Evolutionary conservation across 805 yeast genomes (phyloP).

Genomic region (Metschnikowia lunata): DNA sequence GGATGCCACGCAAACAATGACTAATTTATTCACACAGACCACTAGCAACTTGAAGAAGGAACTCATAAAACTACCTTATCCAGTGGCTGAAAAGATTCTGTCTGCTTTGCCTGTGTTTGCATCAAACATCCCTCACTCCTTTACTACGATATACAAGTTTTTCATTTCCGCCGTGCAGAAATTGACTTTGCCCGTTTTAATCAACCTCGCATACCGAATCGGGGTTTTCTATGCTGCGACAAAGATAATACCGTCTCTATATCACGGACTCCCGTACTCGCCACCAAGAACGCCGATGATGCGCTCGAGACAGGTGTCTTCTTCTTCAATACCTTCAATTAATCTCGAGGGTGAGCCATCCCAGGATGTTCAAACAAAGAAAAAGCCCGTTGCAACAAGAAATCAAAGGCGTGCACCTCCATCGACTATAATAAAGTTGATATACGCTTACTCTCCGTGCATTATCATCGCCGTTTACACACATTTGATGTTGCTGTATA

Average conservation of each 20-base stretch:
- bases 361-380: constrained; percentile 1
- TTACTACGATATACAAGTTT: constrained; percentile 52
- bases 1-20: constrained; percentile 32
- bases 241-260: constrained; percentile 81
- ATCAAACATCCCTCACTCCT: constrained; percentile 50
- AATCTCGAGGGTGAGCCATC: constrained; percentile 4
- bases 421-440: constrained; percentile 46
- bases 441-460: constrained; percentile 90
- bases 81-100: constrained; percentile 23
- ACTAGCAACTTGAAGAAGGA: constrained; percentile 31
- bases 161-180: constrained; percentile 51
- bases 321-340: constrained; percentile 20
- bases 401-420: constrained; percentile 7
- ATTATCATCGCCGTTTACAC: constrained; percentile 93
- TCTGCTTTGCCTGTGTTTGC: constrained; percentile 42
- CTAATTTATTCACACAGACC: constrained; percentile 31
- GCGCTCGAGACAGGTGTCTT: constrained; percentile 32
- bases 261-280: constrained; percentile 34
- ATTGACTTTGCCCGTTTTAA: constrained; percentile 72
- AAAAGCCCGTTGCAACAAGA: neutral
- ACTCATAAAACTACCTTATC: constrained; percentile 35
- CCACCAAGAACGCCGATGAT: constrained; percentile 40
- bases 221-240: constrained; percentile 89
- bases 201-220: constrained; percentile 80
- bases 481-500: constrained; percentile 85